These are phyloP conservation scores for Aspergillus pseudoviridinutans DNA, from an alignment of 2,329 filamentous ascomycete species.

Conservation along the genomic window DNA sequence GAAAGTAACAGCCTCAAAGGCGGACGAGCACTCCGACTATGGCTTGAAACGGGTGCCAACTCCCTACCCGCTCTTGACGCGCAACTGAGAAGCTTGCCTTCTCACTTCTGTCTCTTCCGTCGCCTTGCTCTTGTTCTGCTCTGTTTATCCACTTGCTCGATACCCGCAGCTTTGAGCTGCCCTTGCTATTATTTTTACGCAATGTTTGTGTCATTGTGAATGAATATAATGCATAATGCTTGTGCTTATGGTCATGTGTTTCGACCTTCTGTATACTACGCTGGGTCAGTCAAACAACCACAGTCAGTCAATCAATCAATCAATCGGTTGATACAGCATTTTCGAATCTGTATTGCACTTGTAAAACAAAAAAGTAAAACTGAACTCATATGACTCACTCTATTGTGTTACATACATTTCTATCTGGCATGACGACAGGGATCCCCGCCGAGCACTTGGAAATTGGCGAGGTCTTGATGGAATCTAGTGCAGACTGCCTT, in stretches of 20 bases:
- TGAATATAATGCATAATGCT: not conserved
- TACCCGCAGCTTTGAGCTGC: not conserved
- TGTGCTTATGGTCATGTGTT: not conserved
- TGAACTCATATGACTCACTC: not conserved
- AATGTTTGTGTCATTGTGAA: not conserved
- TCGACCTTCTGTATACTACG: not conserved
- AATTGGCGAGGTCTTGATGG: not conserved
- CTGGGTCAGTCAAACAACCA: not conserved
- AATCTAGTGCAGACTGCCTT: not conserved
- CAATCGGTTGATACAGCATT: not conserved
- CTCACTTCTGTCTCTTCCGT: not conserved
- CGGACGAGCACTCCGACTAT: not conserved
- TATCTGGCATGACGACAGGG: not conserved
- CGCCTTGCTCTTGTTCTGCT: not conserved
- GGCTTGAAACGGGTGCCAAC: not conserved
- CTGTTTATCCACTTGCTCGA: not conserved
- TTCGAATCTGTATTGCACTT: no score
- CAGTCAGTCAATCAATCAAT: not conserved
- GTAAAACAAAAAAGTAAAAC: not conserved
- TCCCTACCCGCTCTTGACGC: not conserved
- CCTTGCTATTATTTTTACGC: not conserved
- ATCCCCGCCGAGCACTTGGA: no score
- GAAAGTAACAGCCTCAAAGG: not conserved
- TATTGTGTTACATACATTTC: not conserved
- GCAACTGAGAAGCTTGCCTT: not conserved